Evolutionary conservation across 2,329 filamentous ascomycete species (phyloP), one percentile per base, ranked within the genome.

Genomic region (Fusarium nanum): DNA sequence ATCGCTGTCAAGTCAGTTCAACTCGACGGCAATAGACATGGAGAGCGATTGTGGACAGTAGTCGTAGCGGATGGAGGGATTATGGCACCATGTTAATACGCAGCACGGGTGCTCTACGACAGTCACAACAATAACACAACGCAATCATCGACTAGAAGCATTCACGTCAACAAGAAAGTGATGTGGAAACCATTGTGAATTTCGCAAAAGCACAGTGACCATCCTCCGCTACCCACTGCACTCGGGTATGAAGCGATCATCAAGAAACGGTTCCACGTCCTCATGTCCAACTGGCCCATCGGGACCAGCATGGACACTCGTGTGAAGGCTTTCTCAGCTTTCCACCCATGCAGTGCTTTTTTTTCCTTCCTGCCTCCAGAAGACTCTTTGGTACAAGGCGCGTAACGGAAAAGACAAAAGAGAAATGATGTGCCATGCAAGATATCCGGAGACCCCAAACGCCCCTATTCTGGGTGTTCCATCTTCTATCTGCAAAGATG

Each of bases 371-470:
- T 80, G 73, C 73, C 77, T 78, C 79, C 78, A 80, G 78, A 78
- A 78, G 80, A 79, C 78, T 82, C 80, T 81, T 79, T 82, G 76
- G 79, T 81, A 82, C 79, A 83, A 82, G 81, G 79, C 78, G 76
- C 77, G 78, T 76, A 77, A 79, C 76, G 78, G 79, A 82, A 83
- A 84, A 82, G 25, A 83, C 80, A 81, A 84, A 81, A 78, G 78
- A 78, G 79, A 75, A 79, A 82, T 78, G 79, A 82, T 81, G 78
- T 83, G 83, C 86, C 84, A 89, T 91, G 90, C 89, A 88, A 92
- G 90, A 92, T 92, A 93, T 93, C 91, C 91, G 91, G 91, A 83
- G 80, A 90, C 85, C 86, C 88, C 86, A 87, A 89, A 92, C 91
- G 90, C 90, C 90, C 88, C 83, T 85, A 83, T 82, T 85, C 81